Base-by-base conservation (phyloP, 805 yeast species). In the Candida easanensis region DNA sequence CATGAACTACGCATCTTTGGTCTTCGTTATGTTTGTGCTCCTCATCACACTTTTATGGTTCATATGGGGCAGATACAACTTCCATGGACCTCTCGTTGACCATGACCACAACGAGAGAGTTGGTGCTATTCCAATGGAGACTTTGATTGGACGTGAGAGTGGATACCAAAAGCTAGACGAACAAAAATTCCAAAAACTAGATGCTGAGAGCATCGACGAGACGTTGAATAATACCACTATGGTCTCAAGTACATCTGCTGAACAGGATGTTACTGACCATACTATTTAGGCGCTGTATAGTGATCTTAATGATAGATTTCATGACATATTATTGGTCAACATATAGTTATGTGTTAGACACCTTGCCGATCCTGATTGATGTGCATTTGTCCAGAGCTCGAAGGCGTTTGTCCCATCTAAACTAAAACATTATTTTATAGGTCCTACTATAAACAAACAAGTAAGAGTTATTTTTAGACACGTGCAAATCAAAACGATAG, bases 1-100 rank as follows among this genome's bases (percentile, higher is more conserved):
- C 2, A 70, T 70, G 74, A 70, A 70, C 50, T 70, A 70, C 53
- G 88, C 95, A 0, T 62, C 79, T n/a, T 73, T 75, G 9, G 89
- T 85, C 4, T 77, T 83, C 49, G 48, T 69, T 0, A 50, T 71
- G 1, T 74, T 74, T 45, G 64, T 79, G n/a, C 50, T 76, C 0
- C 52, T 66, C 1, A 69, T 81, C 31, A 76, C 83, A 1, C 48
- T 72, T 0, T 46, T 77, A 4, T 85, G 78, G 63, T 65, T 66
- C 38, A 54, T 65, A 9, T 85, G 88, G 86, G 93, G 91, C 1
- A 68, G 64, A 23, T 48, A 66, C 14, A 71, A 74, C 44, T 84
- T 85, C 64, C 77, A 73, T 28, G 85, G 89, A 0, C 93, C 93
- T 10, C 46, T 64, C 28, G 62, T 67, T 6, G 70, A 64, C 43